Percentiles rank a stretch among this genome's conserved stretches.
Conservation (phyloP, 306 rosid species). For the Begonia loranthoides region DNA sequence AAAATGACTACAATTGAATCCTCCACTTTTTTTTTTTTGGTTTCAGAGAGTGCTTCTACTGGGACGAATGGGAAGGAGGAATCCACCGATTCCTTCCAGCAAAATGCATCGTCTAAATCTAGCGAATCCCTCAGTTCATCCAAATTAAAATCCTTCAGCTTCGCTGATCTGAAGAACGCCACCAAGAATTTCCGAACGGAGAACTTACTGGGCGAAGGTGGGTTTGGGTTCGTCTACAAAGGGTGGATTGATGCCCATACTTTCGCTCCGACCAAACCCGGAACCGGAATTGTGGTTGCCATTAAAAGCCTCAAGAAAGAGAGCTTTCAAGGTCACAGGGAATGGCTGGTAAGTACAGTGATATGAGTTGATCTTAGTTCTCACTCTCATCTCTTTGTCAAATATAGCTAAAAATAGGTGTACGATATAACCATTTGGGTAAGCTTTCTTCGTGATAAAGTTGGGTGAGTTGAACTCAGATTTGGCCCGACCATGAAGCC, state of each 20-base stretch:
- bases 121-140: slow-evolving; percentile 9
- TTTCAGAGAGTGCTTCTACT: too few relatives aligned
- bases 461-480: too few relatives aligned
- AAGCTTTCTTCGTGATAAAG: too few relatives aligned
- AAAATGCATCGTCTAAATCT: slow-evolving; percentile 7
- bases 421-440: too few relatives aligned
- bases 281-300: slow-evolving; percentile 79
- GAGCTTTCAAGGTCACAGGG: slow-evolving; percentile 93
- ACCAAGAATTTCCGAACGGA: slow-evolving; percentile 68
- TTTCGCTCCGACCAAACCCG: slow-evolving; percentile 68
- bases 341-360: slow-evolving; percentile 70
- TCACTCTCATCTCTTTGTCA: too few relatives aligned
- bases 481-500: too few relatives aligned
- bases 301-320: slow-evolving; percentile 79
- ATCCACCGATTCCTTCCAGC: slow-evolving; percentile 13
- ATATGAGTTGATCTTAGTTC: too few relatives aligned
- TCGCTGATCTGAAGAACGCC: slow-evolving; percentile 65
- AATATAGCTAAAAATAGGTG: too few relatives aligned
- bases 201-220: slow-evolving; percentile 77
- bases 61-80: background rate
- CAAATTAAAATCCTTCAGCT: slow-evolving; percentile 51
- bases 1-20: too few relatives aligned
- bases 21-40: too few relatives aligned
- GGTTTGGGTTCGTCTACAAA: slow-evolving; percentile 77
- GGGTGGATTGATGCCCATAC: slow-evolving; percentile 82